Evolutionary conservation across 2,329 filamentous ascomycete species (phyloP).

Genomic region (Ophiostoma sp.): DNA sequence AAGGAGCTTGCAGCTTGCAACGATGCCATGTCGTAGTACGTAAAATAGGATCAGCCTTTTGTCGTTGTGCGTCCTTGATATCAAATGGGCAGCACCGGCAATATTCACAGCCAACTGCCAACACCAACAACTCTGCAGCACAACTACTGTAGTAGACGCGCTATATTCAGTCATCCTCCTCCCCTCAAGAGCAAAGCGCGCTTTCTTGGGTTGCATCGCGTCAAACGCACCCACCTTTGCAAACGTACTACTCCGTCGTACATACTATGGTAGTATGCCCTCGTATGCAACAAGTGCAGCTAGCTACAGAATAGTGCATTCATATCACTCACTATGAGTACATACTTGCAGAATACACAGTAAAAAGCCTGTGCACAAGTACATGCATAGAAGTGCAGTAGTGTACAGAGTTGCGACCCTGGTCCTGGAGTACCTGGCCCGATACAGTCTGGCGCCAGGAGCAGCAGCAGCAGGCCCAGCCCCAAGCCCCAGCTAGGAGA

Average conservation of each 20-base stretch:
- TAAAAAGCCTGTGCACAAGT: neutral
- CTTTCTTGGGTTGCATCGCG: constrained; percentile 21
- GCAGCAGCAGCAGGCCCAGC: neutral
- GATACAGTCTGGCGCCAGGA: constrained; percentile 10
- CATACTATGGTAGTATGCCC: no score
- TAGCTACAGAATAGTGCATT: neutral
- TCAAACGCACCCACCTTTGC: constrained; percentile 2
- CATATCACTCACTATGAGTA: neutral
- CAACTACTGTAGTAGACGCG: neutral
- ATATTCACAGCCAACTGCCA: neutral
- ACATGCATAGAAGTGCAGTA: neutral
- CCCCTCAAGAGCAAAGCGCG: neutral
- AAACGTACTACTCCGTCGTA: neutral
- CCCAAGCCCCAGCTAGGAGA: neutral
- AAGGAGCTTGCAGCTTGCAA: no score
- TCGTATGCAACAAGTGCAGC: neutral
- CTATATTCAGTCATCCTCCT: neutral
- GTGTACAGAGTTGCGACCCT: neutral
- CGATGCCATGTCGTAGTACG: no score
- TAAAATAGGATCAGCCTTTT: no score
- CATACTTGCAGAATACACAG: no score
- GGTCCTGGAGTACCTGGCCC: constrained; percentile 12
- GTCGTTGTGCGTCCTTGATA: no score
- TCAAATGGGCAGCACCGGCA: no score
- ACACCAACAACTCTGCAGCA: neutral